Base-by-base conservation (phyloP, 805 yeast genomes). In the Nakazawaea ambrosiae region DNA sequence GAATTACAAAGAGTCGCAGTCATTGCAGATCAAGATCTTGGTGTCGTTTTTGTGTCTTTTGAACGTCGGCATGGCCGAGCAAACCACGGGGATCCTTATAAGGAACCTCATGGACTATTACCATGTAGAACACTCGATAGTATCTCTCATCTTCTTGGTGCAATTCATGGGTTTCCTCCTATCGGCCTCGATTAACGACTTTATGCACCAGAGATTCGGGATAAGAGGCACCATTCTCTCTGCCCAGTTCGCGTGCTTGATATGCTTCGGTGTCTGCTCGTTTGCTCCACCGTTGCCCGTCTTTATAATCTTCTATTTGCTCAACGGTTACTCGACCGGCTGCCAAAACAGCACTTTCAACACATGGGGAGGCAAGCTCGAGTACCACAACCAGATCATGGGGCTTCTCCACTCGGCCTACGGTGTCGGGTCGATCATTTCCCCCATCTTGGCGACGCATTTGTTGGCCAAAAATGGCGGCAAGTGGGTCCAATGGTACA, bases 291-390 rank as follows among this genome's bases (percentile, higher is more conserved):
- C 73, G 16, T 66, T 64, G 41, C 42, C 50, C 11, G 18, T 73
- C 0, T 61, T 73, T 19, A 60, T 70, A 1, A 1, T 58, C 0
- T 54, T 63, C 24, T 65, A 70, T 41, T 48, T 63, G 2, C 45
- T 68, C 19, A 51, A 54, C 34, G 88, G 88, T 0, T 47, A 75
- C 30, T 79, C 81, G 0, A 61, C 63, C 37, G 86, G 87, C 0
- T 46, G 69, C 9, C 47, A 73, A 20, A 85, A 78, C 50, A 73
- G 81, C 24, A 57, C 71, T 12, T 56, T 74, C 48, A 76, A 74
- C 45, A 61, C 73, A 10, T 78, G 75, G 68, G 46, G 70, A 47
- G 77, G 77, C 4, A 52, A 54, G 20, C 53, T 73, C 28, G 59
- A 51, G 10, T 69, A 70, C 44, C 60, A 72, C 5, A 71, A 73